Base-by-base conservation (phyloP, 2,329 filamentous ascomycete genomes). In the Trichocomaceae sp. region DNA sequence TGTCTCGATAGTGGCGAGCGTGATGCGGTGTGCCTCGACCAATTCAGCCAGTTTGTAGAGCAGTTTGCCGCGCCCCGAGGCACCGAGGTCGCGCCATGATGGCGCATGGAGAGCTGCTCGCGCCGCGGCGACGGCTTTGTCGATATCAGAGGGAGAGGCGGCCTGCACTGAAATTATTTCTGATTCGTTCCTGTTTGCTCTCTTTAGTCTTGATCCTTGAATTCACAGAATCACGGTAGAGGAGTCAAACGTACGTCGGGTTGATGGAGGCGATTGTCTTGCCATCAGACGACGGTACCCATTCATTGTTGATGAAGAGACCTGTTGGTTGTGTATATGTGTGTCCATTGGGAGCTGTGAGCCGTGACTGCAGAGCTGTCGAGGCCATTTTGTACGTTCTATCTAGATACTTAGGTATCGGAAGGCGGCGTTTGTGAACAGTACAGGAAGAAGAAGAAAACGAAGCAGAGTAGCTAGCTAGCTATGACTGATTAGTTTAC, bases 151-250 rank as follows among this genome's bases (percentile, higher is more conserved):
- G 0, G 76, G 70, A 0, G 80, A 79, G 7, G 85, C 86, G 17
- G 85, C 83, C 58, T 84, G 81, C 47, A 90, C 85, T 1, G 83
- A 80, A 57, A 77, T 77, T 57, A 89, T 88, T 57, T 84, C 80
- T 39, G 77, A 73, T 66, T 88, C 85, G 59, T 82, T 76, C 46
- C 79, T 80, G 54, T 26, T 13, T 37, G 19, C 29, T 12, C 3
- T n/a, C n/a, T 17, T 55, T 26, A 41, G 52, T 8, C 12, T 22
- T 17, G 29, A 45, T 5, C 3, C 35, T 7, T 19, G 48, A n/a
- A 8, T 26, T 7, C 23, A 41, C n/a, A n/a, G n/a, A n/a, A n/a
- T 3, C 15, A 13, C 13, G n/a, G 23, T 6, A 7, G 17, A n/a
- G 31, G 31, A 9, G 2, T 20, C 8, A 46, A n/a, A 19, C 62